Base-by-base conservation (phyloP, 139 green algal genomes). In the Chlamydomonas sp. region DNA sequence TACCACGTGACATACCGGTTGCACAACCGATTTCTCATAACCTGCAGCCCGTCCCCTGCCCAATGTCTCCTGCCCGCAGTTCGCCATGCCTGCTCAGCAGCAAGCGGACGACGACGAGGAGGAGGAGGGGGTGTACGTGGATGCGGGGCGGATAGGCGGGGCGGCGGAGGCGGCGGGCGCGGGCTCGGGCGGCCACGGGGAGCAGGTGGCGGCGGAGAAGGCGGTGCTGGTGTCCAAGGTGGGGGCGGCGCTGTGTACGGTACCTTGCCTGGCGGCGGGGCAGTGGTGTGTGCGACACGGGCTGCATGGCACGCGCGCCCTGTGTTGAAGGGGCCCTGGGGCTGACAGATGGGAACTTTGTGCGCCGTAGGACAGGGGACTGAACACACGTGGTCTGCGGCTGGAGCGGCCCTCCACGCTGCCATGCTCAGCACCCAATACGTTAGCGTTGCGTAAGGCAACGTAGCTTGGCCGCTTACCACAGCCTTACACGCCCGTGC, bases 221-320 rank as follows among this genome's bases (percentile, higher is more conserved):
- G 80, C 90, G 78, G 91, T 93, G 75, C 76, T 93, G 77, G 73
- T 80, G 8, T 89, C 79, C 80, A 91, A 90, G 88, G 90, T 93
- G 77, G 12, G 90, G 2, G 15, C 16, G 58, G 5, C 74, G 59
- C 2, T 60, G 60, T 84, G 16, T 12, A 58, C 78, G 16, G 58
- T 10, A 18, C 71, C 62, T 79, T 49, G 31, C 31, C 31, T 49
- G 31, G 31, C 31, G 31, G 31, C 31, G 31, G 31, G 31, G 31
- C 31, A 49, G 31, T 49, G 31, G 31, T 49, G 31, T 49, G 31
- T 49, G 31, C 31, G 31, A 49, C 31, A 49, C 31, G 31, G 31
- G 31, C 31, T 49, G 31, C 31, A 49, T 49, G 31, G 31, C 31
- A 49, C 31, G 31, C 31, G 31, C 31, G 31, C 31, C 31, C 31